Base-by-base conservation (phyloP, 2,329 filamentous ascomycete genomes). In the Fusarium kyushuense region DNA sequence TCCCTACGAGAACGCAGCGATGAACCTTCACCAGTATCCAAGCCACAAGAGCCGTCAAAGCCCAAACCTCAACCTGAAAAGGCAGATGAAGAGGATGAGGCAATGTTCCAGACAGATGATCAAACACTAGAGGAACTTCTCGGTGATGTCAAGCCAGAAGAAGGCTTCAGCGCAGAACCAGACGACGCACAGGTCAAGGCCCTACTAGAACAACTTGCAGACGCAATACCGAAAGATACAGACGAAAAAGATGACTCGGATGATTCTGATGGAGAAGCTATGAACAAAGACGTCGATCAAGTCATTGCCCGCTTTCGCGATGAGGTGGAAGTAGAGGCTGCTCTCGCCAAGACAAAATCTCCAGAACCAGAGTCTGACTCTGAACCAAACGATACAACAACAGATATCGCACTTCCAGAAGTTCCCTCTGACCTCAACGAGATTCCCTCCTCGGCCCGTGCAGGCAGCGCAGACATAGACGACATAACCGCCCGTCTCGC, bases 401-500 rank as follows among this genome's bases (percentile, higher is more conserved):
- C 69, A 23, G 67, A 74, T 11, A 75, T 86, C 14, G 69, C 76
- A 23, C 80, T 87, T 5, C 85, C 85, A 2, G 74, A 80, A 4
- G 83, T 86, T 1, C 85, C 85, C 1, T 79, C 79, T 0, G 72
- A 78, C 38, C 79, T 84, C 7, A 73, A 79, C 46, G 78, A 81
- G 29, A 79, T 82, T 10, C 68, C 76, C 0, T 59, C 71, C 1
- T 54, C 73, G 6, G 71, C 58, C 8, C 68, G 66, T 19, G 66
- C 46, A 30, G 67, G 53, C 41, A 76, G 54, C 47, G 70, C 75
- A 43, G 78, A 80, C 58, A 66, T 75, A 27, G 79, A 82, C 49
- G 81, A 82, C 60, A 83, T 89, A 48, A 79, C 83, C 2, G 79
- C 82, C 10, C 85, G 86, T 49, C 81, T 88, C 71, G 84, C 85